Evolutionary conservation across 148 eudicot genomes (phyloP).

Genomic region (Rhododendron molle): DNA sequence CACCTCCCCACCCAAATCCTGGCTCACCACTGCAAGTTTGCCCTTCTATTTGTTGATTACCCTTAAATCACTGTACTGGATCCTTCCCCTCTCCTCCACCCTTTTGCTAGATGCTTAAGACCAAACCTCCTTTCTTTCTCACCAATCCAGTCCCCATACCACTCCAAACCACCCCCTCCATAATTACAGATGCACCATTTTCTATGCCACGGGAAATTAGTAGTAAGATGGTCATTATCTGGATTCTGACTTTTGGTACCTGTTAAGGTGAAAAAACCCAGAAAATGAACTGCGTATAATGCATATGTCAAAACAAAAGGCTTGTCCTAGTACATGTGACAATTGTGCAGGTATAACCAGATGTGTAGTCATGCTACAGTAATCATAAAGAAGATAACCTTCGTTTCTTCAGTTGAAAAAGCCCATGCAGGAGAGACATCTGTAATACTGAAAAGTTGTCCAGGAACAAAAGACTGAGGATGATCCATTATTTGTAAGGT

Average conservation of each 20-base stretch:
- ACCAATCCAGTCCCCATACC: not conserved
- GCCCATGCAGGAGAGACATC: slow-evolving; percentile 84
- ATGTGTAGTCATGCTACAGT: not conserved
- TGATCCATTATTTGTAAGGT: slow-evolving; percentile 25
- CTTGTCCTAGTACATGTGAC: not conserved
- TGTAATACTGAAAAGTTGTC: slow-evolving; percentile 61
- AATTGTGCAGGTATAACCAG: slow-evolving; percentile 5
- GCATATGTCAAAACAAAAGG: not conserved
- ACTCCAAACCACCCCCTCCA: not conserved
- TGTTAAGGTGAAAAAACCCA: not conserved
- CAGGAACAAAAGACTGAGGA: slow-evolving; percentile 26
- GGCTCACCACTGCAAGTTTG: not conserved
- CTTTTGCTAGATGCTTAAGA: not conserved
- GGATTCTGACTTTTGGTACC: not conserved
- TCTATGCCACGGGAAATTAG: not conserved
- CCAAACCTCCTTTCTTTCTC: not conserved
- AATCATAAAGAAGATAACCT: slow-evolving; percentile 39
- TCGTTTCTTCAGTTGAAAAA: slow-evolving; percentile 66
- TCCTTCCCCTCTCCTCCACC: not conserved
- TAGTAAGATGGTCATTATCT: not conserved
- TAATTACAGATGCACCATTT: not conserved
- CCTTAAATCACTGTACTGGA: not conserved
- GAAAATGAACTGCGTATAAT: not conserved
- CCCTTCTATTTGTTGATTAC: not conserved
- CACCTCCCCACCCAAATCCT: not conserved